phyloP scores from a whole-genome alignment of 148 eudicot species.

The Arctostaphylos glauca region DNA sequence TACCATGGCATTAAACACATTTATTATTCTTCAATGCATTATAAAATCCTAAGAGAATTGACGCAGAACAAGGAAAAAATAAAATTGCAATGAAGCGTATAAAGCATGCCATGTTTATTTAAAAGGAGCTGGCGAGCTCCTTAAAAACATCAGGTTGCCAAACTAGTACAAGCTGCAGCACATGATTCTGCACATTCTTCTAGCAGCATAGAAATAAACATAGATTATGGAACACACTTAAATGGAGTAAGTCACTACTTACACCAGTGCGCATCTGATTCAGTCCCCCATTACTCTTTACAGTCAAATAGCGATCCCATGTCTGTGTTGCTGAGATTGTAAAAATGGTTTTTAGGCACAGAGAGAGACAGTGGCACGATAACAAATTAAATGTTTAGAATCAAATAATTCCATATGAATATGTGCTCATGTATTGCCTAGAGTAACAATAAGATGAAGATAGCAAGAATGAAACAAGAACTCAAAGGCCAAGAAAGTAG shows the following conservation, averaged over 20 bases:
- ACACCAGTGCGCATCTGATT: too few species aligned
- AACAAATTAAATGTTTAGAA: too few species aligned
- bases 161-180: background rate
- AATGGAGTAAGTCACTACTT: constrained; percentile 33
- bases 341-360: too few species aligned
- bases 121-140: background rate
- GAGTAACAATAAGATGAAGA: constrained; percentile 19
- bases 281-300: too few species aligned
- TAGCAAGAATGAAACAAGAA: background rate
- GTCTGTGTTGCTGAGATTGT: too few species aligned
- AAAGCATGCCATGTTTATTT: background rate
- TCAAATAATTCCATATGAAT: too few species aligned
- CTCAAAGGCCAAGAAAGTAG: background rate
- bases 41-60: background rate
- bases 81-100: background rate
- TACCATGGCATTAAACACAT: too few species aligned
- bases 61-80: background rate
- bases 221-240: background rate
- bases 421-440: too few species aligned
- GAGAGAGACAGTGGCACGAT: too few species aligned
- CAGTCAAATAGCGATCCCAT: too few species aligned
- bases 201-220: background rate
- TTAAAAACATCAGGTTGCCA: background rate
- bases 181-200: constrained; percentile 14
- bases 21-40: background rate